Base-by-base conservation (phyloP, 306 rosid genomes). In the Sechiopsis laciniata region DNA sequence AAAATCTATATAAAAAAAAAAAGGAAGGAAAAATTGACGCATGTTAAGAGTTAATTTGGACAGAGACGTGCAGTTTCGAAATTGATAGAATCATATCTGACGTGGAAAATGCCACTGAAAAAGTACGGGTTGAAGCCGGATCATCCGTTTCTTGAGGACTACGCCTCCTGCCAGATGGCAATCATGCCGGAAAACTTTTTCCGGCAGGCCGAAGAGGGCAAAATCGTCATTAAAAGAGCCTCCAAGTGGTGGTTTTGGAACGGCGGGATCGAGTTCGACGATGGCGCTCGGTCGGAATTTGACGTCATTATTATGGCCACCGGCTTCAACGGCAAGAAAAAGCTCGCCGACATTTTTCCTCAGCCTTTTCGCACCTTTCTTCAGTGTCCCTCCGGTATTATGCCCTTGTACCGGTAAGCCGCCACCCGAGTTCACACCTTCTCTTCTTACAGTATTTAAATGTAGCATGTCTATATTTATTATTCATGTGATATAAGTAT, bases 81-180 rank as follows among this genome's bases (percentile, higher is more conserved):
- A 77, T 86, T 86, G 77, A 84, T 88, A 62, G 91, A 86, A 77
- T 84, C 87, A 2, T 86, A 84, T 79, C 78, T 88, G 56, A 45
- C 71, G 77, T 83, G 91, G 95, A 84, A 83, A 76, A 84, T 83
- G 16, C 95, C 95, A 7, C 66, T 88, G 6, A 71, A 20, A 24
- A 88, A 88, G 64, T 86, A 86, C 12, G 90, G 87, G 26, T 82
- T 88, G 8, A 86, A 76, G 73, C 95, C 91, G 9, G 88, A 86
- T 0, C 95, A 86, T 16, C 87, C 86, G 10, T 86, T 88, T 80
- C 66, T 80, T 73, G 95, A 88, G 85, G 91, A 86, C 85, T 88
- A 83, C 17, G 91, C 91, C 6, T 84, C 95, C 3, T 86, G 95
- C 70, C 94, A 88, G 76, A 88, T 88, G 95, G 89, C 95, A 8